Evolutionary conservation across 2,329 filamentous ascomycete species (phyloP), one percentile per base, ranked within the genome.

Genomic region (Diaporthe citrichinensis): DNA sequence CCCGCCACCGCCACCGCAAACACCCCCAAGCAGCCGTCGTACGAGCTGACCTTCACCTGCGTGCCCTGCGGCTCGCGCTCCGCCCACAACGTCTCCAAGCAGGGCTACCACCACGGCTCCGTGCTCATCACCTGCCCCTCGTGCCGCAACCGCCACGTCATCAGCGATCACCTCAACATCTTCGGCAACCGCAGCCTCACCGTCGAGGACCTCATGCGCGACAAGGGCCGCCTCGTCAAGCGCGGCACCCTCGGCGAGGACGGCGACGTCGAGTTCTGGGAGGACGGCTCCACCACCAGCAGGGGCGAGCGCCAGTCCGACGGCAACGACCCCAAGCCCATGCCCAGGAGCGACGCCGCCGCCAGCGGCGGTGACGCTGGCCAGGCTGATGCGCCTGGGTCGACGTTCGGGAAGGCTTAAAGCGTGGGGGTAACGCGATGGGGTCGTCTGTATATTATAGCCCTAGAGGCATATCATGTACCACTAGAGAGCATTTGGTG

Each of bases 191-290:
- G 88, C 65, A 88, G 89, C 74, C 84, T 94, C 75, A 95, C 94
- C 0, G 86, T 97, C 41, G 94, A 97, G 83, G 93, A 96, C 77
- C 84, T 98, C 68, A 90, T 97, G 86, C 87, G 88, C 75, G 92
- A 95, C 78, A 93, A 93, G 81, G 96, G 96, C 7, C 90, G 92
- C 78, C 85, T 94, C 1, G 89, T 96, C 76, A 94, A 93, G 87
- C 91, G 91, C 76, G 94, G 94, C 25, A 91, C 90, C 39, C 82
- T 96, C 44, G 91, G 93, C 71, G 90, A 92, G 78, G 92, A 96
- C 78, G 95, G 95, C n/a, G 94, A 98, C 82, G 86, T 98, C 65
- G 96, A 98, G 83, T 97, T 98, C 79, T 98, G 95, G 93, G 93
- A 94, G 41, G 94, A 98, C 78, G 91, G 92, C 23, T 85, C 86